These are phyloP conservation scores for Diaporthe australafricana DNA, from an alignment of 2,329 filamentous ascomycete genomes.

Conservation along the genomic window DNA sequence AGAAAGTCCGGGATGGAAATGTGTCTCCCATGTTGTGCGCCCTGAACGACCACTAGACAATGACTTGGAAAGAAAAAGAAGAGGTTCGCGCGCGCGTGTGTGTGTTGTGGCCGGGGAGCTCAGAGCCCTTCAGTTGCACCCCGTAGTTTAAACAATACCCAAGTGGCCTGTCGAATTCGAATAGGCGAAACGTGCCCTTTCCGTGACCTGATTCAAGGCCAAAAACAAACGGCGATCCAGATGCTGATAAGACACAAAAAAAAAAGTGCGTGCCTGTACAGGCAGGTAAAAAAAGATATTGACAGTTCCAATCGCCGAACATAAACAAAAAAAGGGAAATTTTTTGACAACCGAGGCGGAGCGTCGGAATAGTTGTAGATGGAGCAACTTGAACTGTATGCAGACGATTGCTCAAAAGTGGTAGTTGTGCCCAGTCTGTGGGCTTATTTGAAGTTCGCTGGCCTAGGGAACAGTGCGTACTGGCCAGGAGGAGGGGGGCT, in stretches of 20 bases:
- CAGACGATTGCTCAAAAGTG: background rate
- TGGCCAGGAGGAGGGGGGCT: conserved; percentile 58
- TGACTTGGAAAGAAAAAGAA: background rate
- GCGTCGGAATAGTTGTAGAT: conserved; percentile 10
- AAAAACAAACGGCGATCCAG: background rate
- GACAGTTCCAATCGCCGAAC: conserved; percentile 6
- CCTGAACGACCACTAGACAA: background rate
- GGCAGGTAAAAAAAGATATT: background rate
- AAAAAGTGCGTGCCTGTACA: background rate
- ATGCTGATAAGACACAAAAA: conserved; percentile 4
- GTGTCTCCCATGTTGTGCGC: conserved; percentile 3
- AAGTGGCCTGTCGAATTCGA: background rate
- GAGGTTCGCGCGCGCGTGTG: background rate
- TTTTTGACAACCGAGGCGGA: background rate
- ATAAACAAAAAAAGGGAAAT: conserved; percentile 1
- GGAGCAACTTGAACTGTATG: background rate
- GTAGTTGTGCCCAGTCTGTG: background rate
- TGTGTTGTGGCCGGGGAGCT: background rate
- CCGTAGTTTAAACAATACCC: conserved; percentile 7
- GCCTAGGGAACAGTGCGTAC: conserved; percentile 57
- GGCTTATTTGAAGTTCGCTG: conserved; percentile 32
- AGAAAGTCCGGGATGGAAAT: background rate
- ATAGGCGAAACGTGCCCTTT: background rate
- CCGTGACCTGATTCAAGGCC: background rate
- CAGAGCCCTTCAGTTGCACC: conserved; percentile 16